phyloP scores from a whole-genome alignment of 768 basidiomycete genomes.

The Cantharellus anzutake region DNA sequence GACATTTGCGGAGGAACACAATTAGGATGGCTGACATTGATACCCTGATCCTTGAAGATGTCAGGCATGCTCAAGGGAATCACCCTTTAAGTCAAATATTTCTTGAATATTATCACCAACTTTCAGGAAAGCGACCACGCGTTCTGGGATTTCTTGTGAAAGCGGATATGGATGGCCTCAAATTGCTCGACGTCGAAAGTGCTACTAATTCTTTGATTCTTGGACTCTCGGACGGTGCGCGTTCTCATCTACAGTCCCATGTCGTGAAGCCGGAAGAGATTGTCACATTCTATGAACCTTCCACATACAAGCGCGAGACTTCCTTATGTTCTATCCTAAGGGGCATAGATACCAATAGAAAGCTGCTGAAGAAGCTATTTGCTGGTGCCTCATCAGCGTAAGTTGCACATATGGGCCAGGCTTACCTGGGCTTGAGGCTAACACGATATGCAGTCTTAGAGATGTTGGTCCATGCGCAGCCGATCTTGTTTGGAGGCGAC shows the following conservation, averaged over 20 bases:
- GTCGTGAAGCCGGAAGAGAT: not conserved
- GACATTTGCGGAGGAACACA: not conserved
- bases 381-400: not conserved
- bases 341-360: not conserved
- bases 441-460: not conserved
- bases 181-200: not conserved
- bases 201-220: not conserved
- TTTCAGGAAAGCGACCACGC: not conserved
- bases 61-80: not conserved
- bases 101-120: not conserved
- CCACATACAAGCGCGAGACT: not conserved
- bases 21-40: not conserved
- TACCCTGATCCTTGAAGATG: not conserved
- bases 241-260: not conserved
- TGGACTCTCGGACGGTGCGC: not conserved
- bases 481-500: constrained; percentile 49
- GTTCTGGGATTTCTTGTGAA: not conserved
- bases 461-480: constrained; percentile 52
- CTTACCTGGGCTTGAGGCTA: not conserved
- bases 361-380: not conserved
- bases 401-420: not conserved
- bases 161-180: not conserved
- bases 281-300: constrained; percentile 2
- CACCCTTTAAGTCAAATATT: not conserved
- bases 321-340: not conserved